Base-by-base conservation (phyloP, 495 filamentous ascomycete species). In the Penicillium flavigenum region DNA sequence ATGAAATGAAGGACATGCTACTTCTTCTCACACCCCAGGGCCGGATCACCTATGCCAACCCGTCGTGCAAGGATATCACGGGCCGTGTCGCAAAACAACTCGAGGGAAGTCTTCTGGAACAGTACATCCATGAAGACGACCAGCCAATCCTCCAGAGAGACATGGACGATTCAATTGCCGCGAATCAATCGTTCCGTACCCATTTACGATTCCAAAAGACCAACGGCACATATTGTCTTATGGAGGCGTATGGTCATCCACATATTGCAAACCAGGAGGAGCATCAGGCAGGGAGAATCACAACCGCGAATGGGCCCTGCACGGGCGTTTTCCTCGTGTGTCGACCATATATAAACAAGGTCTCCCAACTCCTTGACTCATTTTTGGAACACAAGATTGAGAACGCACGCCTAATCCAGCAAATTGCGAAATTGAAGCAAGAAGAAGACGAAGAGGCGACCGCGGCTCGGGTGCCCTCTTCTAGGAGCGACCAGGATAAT, bases 331-430 rank as follows among this genome's bases (percentile, higher is more conserved):
- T 98, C 72, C 89, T 98, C 77, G 90, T 96, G 84, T 86, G 91
- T 24, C 82, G 94, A 20, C 94, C 91, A 10, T 96, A 97, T 70
- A 92, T 91, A 7, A 94, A 88, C 47, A 91, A 88, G 68, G 94
- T 91, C 65, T 85, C 90, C 0, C 84, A 82, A 10, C 77, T 96
- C 8, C 73, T 98, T 48, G 92, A 98, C 71, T 95, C 93, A 1
- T 97, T 96, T 59, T 78, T 98, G 14, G 94, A 98, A 71, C 93
- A 97, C 73, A 97, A 97, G 71, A 92, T 98, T 47, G 94, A 98
- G 70, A 97, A 98, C 63, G 92, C 96, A 71, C 84, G 94, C 17
- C 72, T 98, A 39, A 83, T 80, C 55, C 88, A 89, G 60, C 85
- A 89, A 34, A 96, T 98, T 57, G 84, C 86, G 14, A 91, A 96